These are phyloP conservation scores for Teratosphaeria gauchensis DNA, from an alignment of 2,329 filamentous ascomycete species.

Conservation along the genomic window DNA sequence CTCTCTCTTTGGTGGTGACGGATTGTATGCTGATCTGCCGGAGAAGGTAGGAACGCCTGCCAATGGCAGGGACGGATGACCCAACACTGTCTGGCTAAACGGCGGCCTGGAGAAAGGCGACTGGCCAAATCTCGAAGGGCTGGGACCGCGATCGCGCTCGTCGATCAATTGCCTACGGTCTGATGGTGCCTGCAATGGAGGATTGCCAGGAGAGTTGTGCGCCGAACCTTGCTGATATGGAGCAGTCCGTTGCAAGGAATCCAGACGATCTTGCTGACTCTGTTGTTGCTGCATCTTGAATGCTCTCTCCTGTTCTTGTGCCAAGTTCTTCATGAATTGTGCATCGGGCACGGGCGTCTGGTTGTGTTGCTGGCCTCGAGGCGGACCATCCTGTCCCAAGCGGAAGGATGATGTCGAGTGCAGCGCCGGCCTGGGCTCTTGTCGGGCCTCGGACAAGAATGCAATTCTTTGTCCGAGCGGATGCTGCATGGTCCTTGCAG, in stretches of 20 bases:
- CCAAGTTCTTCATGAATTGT: slow-evolving; percentile 17
- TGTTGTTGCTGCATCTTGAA: slow-evolving; percentile 19
- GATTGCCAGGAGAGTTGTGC: slow-evolving; percentile 21
- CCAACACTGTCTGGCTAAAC: slow-evolving; percentile 9
- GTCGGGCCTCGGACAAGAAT: slow-evolving; percentile 22
- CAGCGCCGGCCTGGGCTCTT: slow-evolving; percentile 18
- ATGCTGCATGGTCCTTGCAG: slow-evolving; percentile 16
- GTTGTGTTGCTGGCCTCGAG: slow-evolving; percentile 6
- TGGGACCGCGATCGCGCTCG: slow-evolving; percentile 20
- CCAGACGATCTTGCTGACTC: slow-evolving; percentile 17
- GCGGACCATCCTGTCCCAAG: slow-evolving; percentile 6
- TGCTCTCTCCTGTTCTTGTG: slow-evolving; percentile 24
- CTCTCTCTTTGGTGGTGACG: slow-evolving; percentile 23
- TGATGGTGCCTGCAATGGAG: slow-evolving; percentile 9
- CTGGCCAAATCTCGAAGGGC: slow-evolving; percentile 11
- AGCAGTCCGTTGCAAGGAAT: slow-evolving; percentile 12
- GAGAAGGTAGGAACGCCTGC: slow-evolving; percentile 1
- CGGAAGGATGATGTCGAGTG: slow-evolving; percentile 4
- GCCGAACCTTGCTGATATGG: slow-evolving; percentile 10
- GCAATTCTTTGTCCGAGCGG: slow-evolving; percentile 21
- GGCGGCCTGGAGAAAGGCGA: slow-evolving; percentile 8
- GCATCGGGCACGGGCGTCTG: slow-evolving; percentile 9
- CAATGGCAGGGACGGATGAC: not conserved
- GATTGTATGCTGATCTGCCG: slow-evolving; percentile 14
- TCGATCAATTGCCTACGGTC: slow-evolving; percentile 22